A percentile compares a stretch with the other conserved stretches of the same genome.
phyloP scores from a whole-genome alignment of 345 rosid species.

The Aquilaria malaccensis region DNA sequence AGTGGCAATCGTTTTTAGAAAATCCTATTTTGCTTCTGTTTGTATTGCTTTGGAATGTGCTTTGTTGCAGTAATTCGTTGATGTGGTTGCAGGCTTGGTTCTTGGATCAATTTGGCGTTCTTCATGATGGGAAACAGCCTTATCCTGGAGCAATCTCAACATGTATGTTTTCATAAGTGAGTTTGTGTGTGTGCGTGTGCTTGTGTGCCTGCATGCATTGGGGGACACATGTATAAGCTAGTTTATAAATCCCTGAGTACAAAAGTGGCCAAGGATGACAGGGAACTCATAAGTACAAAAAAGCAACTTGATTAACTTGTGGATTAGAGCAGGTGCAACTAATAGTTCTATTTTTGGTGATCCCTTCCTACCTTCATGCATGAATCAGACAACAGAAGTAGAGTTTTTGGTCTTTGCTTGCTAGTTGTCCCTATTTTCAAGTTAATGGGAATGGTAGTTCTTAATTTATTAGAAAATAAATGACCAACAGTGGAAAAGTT shows the following conservation, averaged over 20 bases:
- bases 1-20: neutral
- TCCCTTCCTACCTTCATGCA: too few relatives aligned
- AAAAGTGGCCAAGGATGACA: too few relatives aligned
- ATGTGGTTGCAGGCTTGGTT: conserved; percentile 68
- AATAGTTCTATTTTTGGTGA: too few relatives aligned
- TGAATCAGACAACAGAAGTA: too few relatives aligned
- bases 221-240: conserved; percentile 2
- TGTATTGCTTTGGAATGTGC: neutral
- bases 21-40: neutral
- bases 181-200: conserved; percentile 14
- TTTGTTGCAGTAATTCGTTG: conserved; percentile 6
- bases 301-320: too few relatives aligned
- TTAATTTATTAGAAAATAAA: conserved; percentile 2
- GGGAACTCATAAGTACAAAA: too few relatives aligned
- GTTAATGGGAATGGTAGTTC: neutral
- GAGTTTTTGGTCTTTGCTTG: too few relatives aligned
- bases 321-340: too few relatives aligned
- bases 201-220: conserved; percentile 2
- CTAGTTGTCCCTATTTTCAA: too few relatives aligned
- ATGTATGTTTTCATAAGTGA: conserved; percentile 40
- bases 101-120: conserved; percentile 95
- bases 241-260: neutral
- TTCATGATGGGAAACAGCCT: conserved; percentile 88
- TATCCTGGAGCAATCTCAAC: conserved; percentile 88
- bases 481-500: conserved; percentile 63